A percentile compares a stretch with the other conserved stretches of the same genome.
phyloP scores from a whole-genome alignment of 1,284 basidiomycete species.

The Tilletia setariae region DNA sequence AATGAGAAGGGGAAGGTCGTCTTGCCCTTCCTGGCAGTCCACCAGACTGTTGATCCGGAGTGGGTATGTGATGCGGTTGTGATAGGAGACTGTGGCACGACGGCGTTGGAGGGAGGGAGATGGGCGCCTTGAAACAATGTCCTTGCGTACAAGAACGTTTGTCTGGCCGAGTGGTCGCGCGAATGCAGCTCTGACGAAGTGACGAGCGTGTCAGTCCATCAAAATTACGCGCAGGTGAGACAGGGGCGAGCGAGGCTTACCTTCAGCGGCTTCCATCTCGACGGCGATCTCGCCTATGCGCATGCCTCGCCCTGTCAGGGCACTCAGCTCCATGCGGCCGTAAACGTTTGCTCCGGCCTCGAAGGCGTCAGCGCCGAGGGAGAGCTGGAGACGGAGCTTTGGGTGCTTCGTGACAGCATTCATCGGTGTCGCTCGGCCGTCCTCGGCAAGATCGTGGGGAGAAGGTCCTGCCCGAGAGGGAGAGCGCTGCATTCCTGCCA shows the following conservation, averaged over 20 bases:
- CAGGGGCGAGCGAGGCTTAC: constrained; percentile 17
- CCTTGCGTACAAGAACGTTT: constrained; percentile 46
- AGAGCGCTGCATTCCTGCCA: not conserved
- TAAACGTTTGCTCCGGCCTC: constrained; percentile 39
- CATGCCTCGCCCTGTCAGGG: constrained; percentile 40
- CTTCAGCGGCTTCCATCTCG: constrained; percentile 39
- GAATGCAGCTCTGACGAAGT: constrained; percentile 39
- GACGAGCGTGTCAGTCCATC: not conserved
- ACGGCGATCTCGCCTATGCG: constrained; percentile 45
- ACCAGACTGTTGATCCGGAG: constrained; percentile 31
- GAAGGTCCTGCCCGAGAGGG: not conserved
- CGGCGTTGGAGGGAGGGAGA: constrained; percentile 47
- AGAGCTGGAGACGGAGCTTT: constrained; percentile 41
- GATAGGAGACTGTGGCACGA: constrained; percentile 38
- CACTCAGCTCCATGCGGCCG: constrained; percentile 46
- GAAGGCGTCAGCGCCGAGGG: constrained; percentile 36
- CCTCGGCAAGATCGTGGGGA: constrained; percentile 8
- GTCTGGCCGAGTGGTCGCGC: constrained; percentile 43
- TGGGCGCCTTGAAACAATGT: constrained; percentile 47
- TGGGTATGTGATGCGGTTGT: constrained; percentile 15
- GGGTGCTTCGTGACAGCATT: constrained; percentile 47
- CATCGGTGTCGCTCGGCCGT: constrained; percentile 34
- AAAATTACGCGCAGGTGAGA: not conserved
- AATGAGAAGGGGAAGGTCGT: constrained; percentile 47
- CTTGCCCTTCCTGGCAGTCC: constrained; percentile 45